Evolutionary conservation across 1,284 basidiomycete species (phyloP).

Genomic region (Peniophora sp.): DNA sequence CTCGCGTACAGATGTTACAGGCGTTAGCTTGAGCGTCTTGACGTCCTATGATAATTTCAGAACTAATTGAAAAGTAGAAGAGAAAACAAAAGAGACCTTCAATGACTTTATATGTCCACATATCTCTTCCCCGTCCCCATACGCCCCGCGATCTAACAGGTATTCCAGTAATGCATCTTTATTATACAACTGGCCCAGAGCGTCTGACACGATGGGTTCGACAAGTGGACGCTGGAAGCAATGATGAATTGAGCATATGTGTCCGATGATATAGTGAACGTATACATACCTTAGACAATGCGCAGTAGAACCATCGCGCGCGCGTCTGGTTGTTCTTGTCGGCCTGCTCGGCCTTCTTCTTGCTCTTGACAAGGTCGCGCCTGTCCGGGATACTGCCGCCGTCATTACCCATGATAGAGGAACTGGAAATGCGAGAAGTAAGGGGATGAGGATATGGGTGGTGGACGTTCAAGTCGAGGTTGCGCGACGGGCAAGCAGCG

Average conservation of each 20-base stretch:
- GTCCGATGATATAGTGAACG: not conserved
- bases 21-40: slow-evolving; percentile 71
- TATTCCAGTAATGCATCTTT: slow-evolving; percentile 88
- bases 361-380: slow-evolving; percentile 69
- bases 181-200: slow-evolving; percentile 88
- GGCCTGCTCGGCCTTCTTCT: slow-evolving; percentile 74
- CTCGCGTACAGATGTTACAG: slow-evolving; percentile 48
- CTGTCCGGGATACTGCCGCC: slow-evolving; percentile 83
- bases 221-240: slow-evolving; percentile 81
- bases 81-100: slow-evolving; percentile 62
- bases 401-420: slow-evolving; percentile 69
- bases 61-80: not conserved
- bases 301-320: slow-evolving; percentile 88
- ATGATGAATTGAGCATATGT: slow-evolving; percentile 7
- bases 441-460: no score
- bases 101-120: slow-evolving; percentile 83
- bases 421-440: not conserved
- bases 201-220: slow-evolving; percentile 84
- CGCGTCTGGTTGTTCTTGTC: slow-evolving; percentile 82
- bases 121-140: slow-evolving; percentile 79
- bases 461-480: no score
- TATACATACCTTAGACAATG: slow-evolving; percentile 75
- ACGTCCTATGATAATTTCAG: slow-evolving; percentile 55
- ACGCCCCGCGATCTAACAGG: slow-evolving; percentile 68
- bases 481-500: no score